Evolutionary conservation across 148 eudicot genomes (phyloP).

Genomic region (Limonium bicolor): DNA sequence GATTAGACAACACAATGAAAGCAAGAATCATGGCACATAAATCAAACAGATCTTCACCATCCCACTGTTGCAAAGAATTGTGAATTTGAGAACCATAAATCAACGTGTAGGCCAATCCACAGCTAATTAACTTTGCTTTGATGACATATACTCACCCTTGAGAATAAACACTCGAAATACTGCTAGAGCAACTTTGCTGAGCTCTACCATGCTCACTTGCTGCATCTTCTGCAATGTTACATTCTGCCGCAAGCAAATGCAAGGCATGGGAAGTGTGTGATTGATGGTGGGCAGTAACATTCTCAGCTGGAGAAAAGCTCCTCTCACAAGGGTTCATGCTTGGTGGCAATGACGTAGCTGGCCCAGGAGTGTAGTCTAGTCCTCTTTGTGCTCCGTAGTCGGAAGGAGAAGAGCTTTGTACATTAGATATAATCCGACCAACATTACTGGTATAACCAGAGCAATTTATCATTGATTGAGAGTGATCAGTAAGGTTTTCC

Average conservation of each 20-base stretch:
- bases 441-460: slow-evolving; percentile 32
- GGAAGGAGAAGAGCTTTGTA: slow-evolving; percentile 34
- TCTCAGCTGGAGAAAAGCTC: slow-evolving; percentile 25
- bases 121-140: no score
- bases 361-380: slow-evolving; percentile 16
- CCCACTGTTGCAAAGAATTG: no score
- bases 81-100: no score
- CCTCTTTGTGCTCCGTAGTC: slow-evolving; percentile 26
- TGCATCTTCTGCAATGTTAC: slow-evolving; percentile 24
- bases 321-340: slow-evolving; percentile 22
- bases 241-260: slow-evolving; percentile 23
- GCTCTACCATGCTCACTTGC: slow-evolving; percentile 18
- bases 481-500: slow-evolving; percentile 46
- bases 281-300: slow-evolving; percentile 23
- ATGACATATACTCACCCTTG: slow-evolving; percentile 47
- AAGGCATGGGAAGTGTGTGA: slow-evolving; percentile 17
- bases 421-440: slow-evolving; percentile 23
- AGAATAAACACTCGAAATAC: slow-evolving; percentile 50
- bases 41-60: no score
- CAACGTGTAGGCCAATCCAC: no score
- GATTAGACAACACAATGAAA: no score
- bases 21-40: not conserved
- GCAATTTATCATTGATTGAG: slow-evolving; percentile 31
- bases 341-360: slow-evolving; percentile 24
- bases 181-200: slow-evolving; percentile 28